Evolutionary conservation across 768 basidiomycete genomes (phyloP).

Genomic region (Leccinum rimulosum): DNA sequence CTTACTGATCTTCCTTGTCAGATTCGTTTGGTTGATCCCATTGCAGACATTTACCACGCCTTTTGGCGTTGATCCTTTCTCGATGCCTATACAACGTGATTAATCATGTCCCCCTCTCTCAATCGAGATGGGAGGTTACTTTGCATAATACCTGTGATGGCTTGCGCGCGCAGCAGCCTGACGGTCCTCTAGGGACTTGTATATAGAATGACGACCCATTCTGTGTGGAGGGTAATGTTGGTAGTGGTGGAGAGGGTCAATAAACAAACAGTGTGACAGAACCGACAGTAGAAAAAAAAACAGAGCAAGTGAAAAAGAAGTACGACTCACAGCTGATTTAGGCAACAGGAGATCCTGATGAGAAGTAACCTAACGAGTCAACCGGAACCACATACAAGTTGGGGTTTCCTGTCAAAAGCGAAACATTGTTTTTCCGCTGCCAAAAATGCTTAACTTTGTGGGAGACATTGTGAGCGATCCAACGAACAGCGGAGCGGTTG

Average conservation of each 20-base stretch:
- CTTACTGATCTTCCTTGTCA: not conserved
- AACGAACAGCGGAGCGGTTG: no score
- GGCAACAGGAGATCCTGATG: no score
- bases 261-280: not conserved
- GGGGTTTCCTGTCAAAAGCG: no score
- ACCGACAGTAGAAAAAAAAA: no score
- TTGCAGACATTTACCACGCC: not conserved
- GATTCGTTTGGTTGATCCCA: not conserved
- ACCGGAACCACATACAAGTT: no score
- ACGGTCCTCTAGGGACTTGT: not conserved
- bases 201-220: not conserved
- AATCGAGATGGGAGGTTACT: not conserved
- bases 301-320: no score
- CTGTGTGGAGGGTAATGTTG: not conserved
- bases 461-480: no score
- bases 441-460: no score
- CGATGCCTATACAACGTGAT: not conserved
- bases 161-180: not conserved
- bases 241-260: not conserved
- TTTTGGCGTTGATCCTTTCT: not conserved
- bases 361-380: no score
- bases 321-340: no score
- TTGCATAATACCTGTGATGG: not conserved
- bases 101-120: not conserved
- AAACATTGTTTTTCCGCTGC: no score